A percentile compares a stretch with the other conserved stretches of the same genome.
Conservation (phyloP, 2,329 filamentous ascomycete species). For the Alternaria panax region DNA sequence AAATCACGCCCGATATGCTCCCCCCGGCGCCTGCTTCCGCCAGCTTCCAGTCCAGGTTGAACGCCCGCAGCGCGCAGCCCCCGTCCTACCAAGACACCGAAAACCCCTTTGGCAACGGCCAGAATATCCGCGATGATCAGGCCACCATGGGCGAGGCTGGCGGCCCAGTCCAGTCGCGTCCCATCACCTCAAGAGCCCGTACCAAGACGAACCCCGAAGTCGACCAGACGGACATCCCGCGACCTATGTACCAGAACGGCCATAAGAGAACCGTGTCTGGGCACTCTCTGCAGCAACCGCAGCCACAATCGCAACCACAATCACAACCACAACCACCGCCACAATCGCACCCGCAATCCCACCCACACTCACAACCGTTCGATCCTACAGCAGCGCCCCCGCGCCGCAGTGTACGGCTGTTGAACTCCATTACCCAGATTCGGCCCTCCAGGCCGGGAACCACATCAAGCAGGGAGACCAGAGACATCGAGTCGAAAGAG, state of each 20-base stretch:
- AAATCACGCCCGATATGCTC: conserved; percentile 70
- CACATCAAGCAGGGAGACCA: conserved; percentile 58
- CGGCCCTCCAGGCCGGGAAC: conserved; percentile 71
- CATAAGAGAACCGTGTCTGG: conserved; percentile 94
- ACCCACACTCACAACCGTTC: conserved; percentile 29
- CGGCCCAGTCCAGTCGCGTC: conserved; percentile 47
- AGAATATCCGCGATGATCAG: conserved; percentile 53
- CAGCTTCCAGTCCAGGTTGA: conserved; percentile 52
- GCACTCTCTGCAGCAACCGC: conserved; percentile 60
- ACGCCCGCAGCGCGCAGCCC: conserved; percentile 49
- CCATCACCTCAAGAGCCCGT: conserved; percentile 51
- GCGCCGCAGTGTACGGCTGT: conserved; percentile 55
- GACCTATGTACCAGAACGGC: conserved; percentile 58
- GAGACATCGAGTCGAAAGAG: conserved; percentile 63
- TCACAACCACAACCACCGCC: not conserved
- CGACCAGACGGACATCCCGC: conserved; percentile 48
- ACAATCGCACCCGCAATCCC: conserved; percentile 22
- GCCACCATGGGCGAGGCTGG: conserved; percentile 51
- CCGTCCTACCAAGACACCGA: conserved; percentile 51
- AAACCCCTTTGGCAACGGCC: conserved; percentile 57
- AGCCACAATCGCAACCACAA: conserved; percentile 3
- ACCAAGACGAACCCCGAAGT: conserved; percentile 51
- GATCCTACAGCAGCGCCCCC: conserved; percentile 55
- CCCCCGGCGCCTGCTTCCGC: conserved; percentile 46
- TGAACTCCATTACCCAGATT: conserved; percentile 61